Evolutionary conservation across 495 filamentous ascomycete genomes (phyloP), one percentile per base, ranked within the genome.

Genomic region (Tuber melanosporum): DNA sequence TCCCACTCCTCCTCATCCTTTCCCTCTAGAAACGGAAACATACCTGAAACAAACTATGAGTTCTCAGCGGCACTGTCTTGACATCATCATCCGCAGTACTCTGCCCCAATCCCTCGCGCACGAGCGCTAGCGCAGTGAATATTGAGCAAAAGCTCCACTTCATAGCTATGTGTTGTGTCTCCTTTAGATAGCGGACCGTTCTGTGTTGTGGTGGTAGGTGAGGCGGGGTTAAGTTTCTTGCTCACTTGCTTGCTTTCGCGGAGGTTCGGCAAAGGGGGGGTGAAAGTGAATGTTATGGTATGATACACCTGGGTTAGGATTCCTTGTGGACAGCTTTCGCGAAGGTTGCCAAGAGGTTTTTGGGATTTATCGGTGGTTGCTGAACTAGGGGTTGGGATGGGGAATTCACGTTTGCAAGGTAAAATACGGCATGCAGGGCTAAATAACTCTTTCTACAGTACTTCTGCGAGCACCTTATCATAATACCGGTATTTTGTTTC

Each of bases 1-100:
- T 43, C 47, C 41, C 45, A 44, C n/a, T 41, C 39, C 39, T 75
- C 74, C 52, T 74, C 78, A n/a, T 42, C 32, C n/a, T 62, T 71
- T 36, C 73, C 36, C 71, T 79, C 45, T 66, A 71, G 26, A 47
- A 44, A 46, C 45, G 36, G n/a, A 32, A 47, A 83, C 88, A 82
- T 75, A 90, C 87, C 86, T 87, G 84, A 72, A 84, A 84, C 62
- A 94, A 89, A 84, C 90, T 92, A 85, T 94, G 91, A 82, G 92
- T 94, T 80, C 92, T 90, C 79, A 97, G 87, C 89, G 95, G 85
- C 41, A 83, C 82, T 12, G 79, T 74, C 47, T 82, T 83, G 74
- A 83, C 78, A 73, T 75, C 76, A 46, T 80, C 77, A 71, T 82
- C 80, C 17, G 43, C 52, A 41, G 78, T 52, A 72, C 71, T 73